Evolutionary conservation across 805 yeast genomes (phyloP), one percentile per base, ranked within the genome.

Genomic region (Kockiozyma suomiensis): DNA sequence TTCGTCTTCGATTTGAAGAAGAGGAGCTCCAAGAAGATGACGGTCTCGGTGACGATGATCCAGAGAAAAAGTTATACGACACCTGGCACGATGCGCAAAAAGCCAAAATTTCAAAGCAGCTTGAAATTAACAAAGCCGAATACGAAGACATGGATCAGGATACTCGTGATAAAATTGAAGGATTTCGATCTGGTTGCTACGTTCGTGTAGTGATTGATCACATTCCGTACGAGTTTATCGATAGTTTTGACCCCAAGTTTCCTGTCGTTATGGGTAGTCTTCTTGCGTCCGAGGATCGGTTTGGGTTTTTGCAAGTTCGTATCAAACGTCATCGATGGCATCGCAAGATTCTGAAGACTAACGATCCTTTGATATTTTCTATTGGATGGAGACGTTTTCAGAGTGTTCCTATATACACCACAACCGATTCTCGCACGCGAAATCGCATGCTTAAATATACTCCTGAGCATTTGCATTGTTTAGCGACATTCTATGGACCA

Each of bases 281-380:
- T 59, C 78, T 93, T 61, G 84, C 94, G 38, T 90, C 96, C 4
- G 99, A 94, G 72, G 87, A 91, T 59, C 81, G 96, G 70, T 93
- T 92, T 72, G 99, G 99, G 4, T 87, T 88, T 70, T 80, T 91
- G 77, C 93, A 90, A 71, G 97, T 90, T 50, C 85, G 98, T 77
- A 84, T 94, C 62, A 91, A 97, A 84, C 86, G 97, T 75, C 99
- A 94, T 73, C 85, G 99, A 79, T 94, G 99, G 99, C 97, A 94
- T 76, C 93, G 91, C 72, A 91, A 91, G 81, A 90, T 96, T 60
- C 79, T 94, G 69, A 94, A 94, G 75, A 84, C 97, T 8, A 96
- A 90, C 71, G 99, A 94, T 76, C 99, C 99, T 1, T 79, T 96
- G 66, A 90, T 94, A 56, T 73, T 94, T 50, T 93, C 98, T 0